Conservation (phyloP, 148 eudicot genomes). For the Rhododendron kiyosumense region DNA sequence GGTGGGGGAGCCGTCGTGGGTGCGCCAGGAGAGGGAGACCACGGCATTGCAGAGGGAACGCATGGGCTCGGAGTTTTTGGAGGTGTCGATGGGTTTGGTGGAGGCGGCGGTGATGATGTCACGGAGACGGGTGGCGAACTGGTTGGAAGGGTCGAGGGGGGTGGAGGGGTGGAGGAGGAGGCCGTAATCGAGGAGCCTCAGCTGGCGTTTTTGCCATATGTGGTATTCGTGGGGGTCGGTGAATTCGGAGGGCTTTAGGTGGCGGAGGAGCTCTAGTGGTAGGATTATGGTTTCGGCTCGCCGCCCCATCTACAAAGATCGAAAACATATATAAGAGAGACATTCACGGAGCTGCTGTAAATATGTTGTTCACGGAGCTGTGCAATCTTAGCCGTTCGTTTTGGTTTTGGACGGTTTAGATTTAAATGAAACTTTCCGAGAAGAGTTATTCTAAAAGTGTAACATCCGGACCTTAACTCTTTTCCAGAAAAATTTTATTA, state of each 20-base stretch:
- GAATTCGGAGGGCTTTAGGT: slow-evolving; percentile 79
- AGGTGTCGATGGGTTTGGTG: slow-evolving; percentile 55
- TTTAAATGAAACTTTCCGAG: too few species aligned
- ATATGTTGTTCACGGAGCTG: too few species aligned
- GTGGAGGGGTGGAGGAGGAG: slow-evolving; percentile 57
- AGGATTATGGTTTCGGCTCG: slow-evolving; percentile 82
- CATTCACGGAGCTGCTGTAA: too few species aligned
- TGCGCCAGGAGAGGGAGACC: slow-evolving; percentile 64
- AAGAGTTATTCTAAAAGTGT: too few species aligned
- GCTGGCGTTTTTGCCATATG: slow-evolving; percentile 75
- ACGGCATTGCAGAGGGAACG: slow-evolving; percentile 49
- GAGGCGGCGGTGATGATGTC: slow-evolving; percentile 44
- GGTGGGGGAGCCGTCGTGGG: slow-evolving; percentile 37
- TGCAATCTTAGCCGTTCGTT: accelerated
- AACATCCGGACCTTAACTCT: too few species aligned
- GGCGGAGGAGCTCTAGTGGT: slow-evolving; percentile 88
- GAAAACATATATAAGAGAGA: too few species aligned
- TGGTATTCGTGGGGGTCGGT: slow-evolving; percentile 62
- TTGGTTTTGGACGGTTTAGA: too few species aligned
- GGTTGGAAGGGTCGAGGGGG: slow-evolving; percentile 49
- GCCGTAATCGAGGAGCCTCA: slow-evolving; percentile 62
- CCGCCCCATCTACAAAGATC: slow-evolving; percentile 53
- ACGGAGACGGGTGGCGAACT: slow-evolving; percentile 36
- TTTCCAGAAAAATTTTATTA: too few species aligned
- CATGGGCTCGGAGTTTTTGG: slow-evolving; percentile 66